Evolutionary conservation across 1,284 basidiomycete genomes (phyloP).

Genomic region (Porogramme epimiltina): DNA sequence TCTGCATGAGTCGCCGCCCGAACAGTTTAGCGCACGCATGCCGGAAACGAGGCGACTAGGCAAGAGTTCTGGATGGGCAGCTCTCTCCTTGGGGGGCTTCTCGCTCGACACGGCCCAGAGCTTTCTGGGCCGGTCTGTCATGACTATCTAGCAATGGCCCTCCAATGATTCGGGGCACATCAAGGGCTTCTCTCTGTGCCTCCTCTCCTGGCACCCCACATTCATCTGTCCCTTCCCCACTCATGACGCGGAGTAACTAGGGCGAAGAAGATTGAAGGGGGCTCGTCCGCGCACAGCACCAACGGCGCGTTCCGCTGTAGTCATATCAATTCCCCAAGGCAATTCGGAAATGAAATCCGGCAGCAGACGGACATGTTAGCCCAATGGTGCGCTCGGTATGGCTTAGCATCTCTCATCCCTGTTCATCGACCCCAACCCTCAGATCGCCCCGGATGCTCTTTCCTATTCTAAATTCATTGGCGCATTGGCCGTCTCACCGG

Average conservation of each 20-base stretch:
- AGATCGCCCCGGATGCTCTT: slow-evolving; percentile 8
- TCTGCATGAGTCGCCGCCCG: no score
- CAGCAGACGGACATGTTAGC: not conserved
- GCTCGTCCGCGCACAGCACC: not conserved
- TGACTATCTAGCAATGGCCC: slow-evolving; percentile 1
- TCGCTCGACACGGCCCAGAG: slow-evolving; percentile 18
- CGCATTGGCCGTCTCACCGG: slow-evolving; percentile 8
- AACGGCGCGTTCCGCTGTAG: no score
- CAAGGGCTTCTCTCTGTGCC: no score
- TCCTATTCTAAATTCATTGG: slow-evolving; percentile 10
- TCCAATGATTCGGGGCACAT: slow-evolving; percentile 3
- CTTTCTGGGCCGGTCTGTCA: slow-evolving; percentile 12
- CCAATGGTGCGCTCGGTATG: not conserved
- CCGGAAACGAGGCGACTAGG: not conserved
- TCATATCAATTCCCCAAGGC: not conserved
- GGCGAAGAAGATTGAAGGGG: slow-evolving; percentile 1
- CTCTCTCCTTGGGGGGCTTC: slow-evolving; percentile 2
- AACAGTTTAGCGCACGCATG: no score
- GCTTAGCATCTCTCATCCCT: not conserved
- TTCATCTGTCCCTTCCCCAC: not conserved
- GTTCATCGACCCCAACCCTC: not conserved
- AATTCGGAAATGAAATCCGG: slow-evolving; percentile 2
- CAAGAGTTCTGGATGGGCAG: slow-evolving; percentile 11
- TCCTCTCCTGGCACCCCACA: not conserved
- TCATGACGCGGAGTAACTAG: slow-evolving; percentile 2